Base-by-base conservation (phyloP, 768 basidiomycete genomes). In the Pisolithus microcarpus region DNA sequence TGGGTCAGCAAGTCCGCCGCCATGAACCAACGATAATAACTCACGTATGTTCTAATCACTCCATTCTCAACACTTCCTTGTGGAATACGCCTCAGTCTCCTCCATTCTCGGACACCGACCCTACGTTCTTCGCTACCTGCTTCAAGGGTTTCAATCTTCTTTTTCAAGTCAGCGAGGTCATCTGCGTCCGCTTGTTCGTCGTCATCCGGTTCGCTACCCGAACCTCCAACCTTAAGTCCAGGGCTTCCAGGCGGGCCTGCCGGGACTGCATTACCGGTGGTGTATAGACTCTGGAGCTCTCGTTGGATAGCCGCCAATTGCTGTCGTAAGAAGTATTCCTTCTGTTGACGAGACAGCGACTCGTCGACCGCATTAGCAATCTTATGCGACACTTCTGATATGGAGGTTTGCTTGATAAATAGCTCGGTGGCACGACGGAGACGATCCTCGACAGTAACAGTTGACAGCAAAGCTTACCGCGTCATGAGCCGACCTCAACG, bases 31-130 rank as follows among this genome's bases (percentile, higher is more conserved):
- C 7, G 43, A 46, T 34, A 34, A 34, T 13, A 7, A 73, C 84
- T 58, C 60, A 89, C 90, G 64, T 87, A 92, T 63, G 75, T 85
- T 44, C 89, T 75, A 46, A 93, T 84, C 34, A 95, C 92, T 4
- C 91, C 90, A 61, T 89, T 82, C 72, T 96, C 94, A 2, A 91
- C 89, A 47, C 88, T 90, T 16, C 91, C 89, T 31, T 84, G 81
- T 0, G 91, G 91, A n/a, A 91, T 94, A 18, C 91, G 80, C 65
- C 84, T 86, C 30, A 96, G 69, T 39, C 94, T 72, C 58, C 82
- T 80, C 79, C 88, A 89, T 63, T 97, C 94, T 31, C 89, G 69
- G 0, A 85, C 77, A 21, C 85, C 87, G 65, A 87, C 84, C 64
- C 85, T 88, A 38, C 88, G 76, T 63, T 91, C 90, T 64, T 93